Conservation (phyloP, 768 basidiomycete species). For the Tubosaeta sp. region DNA sequence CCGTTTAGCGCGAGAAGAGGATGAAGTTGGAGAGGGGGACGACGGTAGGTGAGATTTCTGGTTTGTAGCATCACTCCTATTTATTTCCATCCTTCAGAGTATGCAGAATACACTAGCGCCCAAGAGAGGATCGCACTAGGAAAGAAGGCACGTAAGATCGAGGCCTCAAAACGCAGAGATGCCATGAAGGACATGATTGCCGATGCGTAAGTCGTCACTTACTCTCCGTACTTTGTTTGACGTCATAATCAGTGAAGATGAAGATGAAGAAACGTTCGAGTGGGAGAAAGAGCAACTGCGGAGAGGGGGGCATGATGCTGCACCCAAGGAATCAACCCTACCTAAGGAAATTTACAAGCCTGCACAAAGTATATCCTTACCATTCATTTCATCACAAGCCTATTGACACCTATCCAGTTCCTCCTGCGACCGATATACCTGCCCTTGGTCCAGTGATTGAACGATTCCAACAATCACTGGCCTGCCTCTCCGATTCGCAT, state of each 20-base stretch:
- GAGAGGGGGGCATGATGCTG: constrained; percentile 59
- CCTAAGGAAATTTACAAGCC: constrained; percentile 63
- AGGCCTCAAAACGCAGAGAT: constrained; percentile 61
- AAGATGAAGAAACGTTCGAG: constrained; percentile 79
- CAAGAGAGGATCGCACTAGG: constrained; percentile 83
- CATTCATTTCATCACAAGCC: constrained; percentile 1
- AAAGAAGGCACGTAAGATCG: constrained; percentile 73
- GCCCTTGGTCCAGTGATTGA: constrained; percentile 56
- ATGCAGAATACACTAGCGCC: constrained; percentile 82
- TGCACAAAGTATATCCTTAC: constrained; percentile 53
- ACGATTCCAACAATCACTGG: constrained; percentile 56
- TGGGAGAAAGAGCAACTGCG: constrained; percentile 86
- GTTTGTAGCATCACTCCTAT: not conserved
- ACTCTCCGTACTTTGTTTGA: not conserved
- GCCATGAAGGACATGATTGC: constrained; percentile 78
- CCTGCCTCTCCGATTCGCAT: constrained; percentile 65
- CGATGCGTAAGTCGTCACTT: constrained; percentile 60
- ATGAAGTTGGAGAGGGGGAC: constrained; percentile 83
- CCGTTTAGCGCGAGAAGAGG: constrained; percentile 78
- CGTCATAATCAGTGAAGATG: constrained; percentile 52
- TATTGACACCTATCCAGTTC: constrained; percentile 47
- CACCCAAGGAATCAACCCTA: constrained; percentile 31
- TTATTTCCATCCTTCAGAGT: constrained; percentile 46
- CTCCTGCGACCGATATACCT: constrained; percentile 58
- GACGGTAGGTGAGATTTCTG: constrained; percentile 55